Evolutionary conservation across 2,329 filamentous ascomycete species (phyloP).

Genomic region (Emmonsia crescens): DNA sequence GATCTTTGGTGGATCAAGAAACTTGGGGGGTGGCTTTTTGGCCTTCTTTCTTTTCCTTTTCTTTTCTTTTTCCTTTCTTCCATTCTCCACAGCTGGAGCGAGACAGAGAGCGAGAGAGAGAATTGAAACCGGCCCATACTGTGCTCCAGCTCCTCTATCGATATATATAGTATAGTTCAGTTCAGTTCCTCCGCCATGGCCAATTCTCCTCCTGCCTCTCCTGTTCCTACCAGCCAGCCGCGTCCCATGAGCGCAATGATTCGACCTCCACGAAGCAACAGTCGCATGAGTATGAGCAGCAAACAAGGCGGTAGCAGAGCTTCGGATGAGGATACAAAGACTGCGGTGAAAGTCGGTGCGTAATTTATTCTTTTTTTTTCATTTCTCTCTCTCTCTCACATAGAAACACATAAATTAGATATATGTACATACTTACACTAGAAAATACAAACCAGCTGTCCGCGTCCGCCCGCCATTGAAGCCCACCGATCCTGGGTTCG

Average conservation of each 20-base stretch:
- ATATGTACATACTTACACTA: background rate
- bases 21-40: background rate
- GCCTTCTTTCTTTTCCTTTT: background rate
- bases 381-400: background rate
- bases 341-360: conserved; percentile 93
- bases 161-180: background rate
- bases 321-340: conserved; percentile 82
- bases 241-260: conserved; percentile 75
- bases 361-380: conserved; percentile 21
- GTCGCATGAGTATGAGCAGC: conserved; percentile 68
- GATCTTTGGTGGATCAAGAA: background rate
- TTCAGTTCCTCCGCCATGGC: conserved; percentile 41
- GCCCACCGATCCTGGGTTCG: conserved; percentile 77
- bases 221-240: conserved; percentile 39
- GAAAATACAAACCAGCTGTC: conserved; percentile 51
- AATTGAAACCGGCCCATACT: background rate
- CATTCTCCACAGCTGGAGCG: background rate
- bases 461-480: conserved; percentile 81
- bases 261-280: conserved; percentile 65
- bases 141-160: background rate
- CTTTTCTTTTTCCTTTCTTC: background rate
- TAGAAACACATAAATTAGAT: background rate
- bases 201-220: conserved; percentile 60
- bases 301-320: conserved; percentile 67
- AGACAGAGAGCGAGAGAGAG: background rate